Evolutionary conservation across 768 basidiomycete genomes (phyloP).

Genomic region (Lactarius indigo): DNA sequence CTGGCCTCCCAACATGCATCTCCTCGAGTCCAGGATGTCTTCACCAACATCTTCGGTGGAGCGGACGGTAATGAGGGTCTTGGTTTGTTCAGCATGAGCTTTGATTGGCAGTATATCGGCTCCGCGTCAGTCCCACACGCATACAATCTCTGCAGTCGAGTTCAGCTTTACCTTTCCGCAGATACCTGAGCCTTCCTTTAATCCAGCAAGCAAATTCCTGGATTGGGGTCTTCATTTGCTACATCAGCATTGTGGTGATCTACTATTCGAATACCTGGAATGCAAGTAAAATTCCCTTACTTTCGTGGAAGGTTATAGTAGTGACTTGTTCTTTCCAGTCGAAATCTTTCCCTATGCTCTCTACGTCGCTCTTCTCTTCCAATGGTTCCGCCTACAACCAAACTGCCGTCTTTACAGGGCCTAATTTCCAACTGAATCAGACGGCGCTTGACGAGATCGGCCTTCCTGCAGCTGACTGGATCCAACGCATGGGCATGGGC

Average conservation of each 20-base stretch:
- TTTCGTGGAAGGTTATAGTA: constrained; percentile 28
- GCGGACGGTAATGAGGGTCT: constrained; percentile 64
- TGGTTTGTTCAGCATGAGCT: constrained; percentile 55
- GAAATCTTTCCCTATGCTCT: constrained; percentile 54
- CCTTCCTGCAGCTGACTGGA: constrained; percentile 39
- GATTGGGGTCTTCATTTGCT: constrained; percentile 52
- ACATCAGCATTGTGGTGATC: constrained; percentile 49
- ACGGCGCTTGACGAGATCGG: constrained; percentile 50
- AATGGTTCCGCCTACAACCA: constrained; percentile 57
- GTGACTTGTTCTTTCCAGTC: constrained; percentile 36
- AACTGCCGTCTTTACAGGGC: constrained; percentile 45
- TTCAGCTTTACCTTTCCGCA: constrained; percentile 1
- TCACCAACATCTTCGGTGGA: constrained; percentile 68
- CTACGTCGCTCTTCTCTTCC: constrained; percentile 51
- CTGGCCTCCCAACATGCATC: constrained; percentile 51
- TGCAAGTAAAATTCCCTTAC: constrained; percentile 34
- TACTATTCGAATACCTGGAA: constrained; percentile 65
- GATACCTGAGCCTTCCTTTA: constrained; percentile 51
- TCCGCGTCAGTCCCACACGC: constrained; percentile 32
- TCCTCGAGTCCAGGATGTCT: constrained; percentile 41
- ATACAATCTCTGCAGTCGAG: background rate
- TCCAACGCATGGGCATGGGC: constrained; percentile 51
- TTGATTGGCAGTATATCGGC: constrained; percentile 68
- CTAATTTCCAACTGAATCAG: constrained; percentile 50
- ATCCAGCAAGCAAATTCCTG: constrained; percentile 60